Evolutionary conservation across 345 rosid species (phyloP), one percentile per base, ranked within the genome.

Genomic region (Alliaria petiolata): DNA sequence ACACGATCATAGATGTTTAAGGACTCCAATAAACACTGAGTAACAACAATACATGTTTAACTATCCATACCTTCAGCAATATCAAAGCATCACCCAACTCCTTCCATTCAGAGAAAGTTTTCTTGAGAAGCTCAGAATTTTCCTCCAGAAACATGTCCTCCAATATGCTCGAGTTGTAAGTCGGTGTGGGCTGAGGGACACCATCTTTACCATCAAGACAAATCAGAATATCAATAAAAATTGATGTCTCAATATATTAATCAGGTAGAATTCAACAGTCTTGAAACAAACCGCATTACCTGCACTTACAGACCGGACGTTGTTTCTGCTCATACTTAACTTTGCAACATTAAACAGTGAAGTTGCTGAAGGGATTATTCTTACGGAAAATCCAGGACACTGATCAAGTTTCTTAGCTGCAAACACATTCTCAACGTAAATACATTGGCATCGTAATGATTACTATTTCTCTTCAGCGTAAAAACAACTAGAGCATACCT

Each of bases 81-180:
- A 91, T 74, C 76, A 89, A 70, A 51, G 91, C 87, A 72, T 89
- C 90, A 14, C 85, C 76, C 72, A 93, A 72, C 80, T 80, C 95
- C 70, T 83, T 83, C 93, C 91, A 80, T 67, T 44, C 85, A 70
- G 62, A 62, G 54, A 93, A 82, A 25, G 79, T 83, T 81, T 79
- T 83, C 71, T 78, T 76, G 31, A 91, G 78, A 81, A 85, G 72
- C 52, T 86, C 88, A 22, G 76, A 76, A 75, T 79, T 85, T 58
- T 85, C 89, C 71, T 87, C 93, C 15, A 89, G 54, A 80, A 75
- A 82, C 85, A 91, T 81, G 76, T 91, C 98, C 78, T 91, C 97
- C 84, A 93, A 79, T 62, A 93, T 82, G 74, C 98, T 86, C 79
- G 84, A 79, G 72, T 91, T 87, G 75, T 91, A 93, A 40, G 62